A percentile compares a stretch with the other conserved stretches of the same genome.
These are phyloP conservation scores for Filobasidium wieringae DNA, from an alignment of 768 basidiomycete genomes.

Conservation along the genomic window DNA sequence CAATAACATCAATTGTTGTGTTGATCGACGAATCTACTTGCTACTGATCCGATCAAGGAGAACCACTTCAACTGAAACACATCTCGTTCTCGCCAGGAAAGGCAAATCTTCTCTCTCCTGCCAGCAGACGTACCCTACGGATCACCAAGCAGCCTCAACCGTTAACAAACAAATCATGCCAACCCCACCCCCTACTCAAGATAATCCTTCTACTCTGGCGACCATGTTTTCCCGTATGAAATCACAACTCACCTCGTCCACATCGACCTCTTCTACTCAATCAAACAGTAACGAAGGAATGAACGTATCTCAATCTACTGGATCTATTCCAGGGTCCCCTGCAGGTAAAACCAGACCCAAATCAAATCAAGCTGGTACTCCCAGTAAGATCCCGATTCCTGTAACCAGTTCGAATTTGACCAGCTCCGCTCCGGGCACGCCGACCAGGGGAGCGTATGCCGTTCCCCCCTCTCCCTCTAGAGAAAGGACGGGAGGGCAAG, in stretches of 20 bases:
- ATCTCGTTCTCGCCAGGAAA: too few relatives aligned
- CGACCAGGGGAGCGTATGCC: not conserved
- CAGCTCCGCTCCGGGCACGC: not conserved
- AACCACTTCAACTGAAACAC: too few relatives aligned
- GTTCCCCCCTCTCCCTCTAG: not conserved
- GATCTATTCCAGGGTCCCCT: not conserved
- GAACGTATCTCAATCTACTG: not conserved
- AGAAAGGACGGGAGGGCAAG: not conserved
- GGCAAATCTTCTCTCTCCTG: too few relatives aligned
- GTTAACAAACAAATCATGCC: not conserved
- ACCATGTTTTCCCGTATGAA: conserved; percentile 1
- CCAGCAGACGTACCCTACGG: too few relatives aligned
- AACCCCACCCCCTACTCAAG: not conserved
- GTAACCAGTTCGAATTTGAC: not conserved
- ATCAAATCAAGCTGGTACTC: not conserved
- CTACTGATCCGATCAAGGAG: too few relatives aligned
- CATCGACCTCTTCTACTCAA: not conserved
- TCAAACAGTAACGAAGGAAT: too few relatives aligned
- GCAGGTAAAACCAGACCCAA: not conserved
- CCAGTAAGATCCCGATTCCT: not conserved
- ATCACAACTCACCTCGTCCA: not conserved
- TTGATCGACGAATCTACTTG: too few relatives aligned
- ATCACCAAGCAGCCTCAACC: too few relatives aligned
- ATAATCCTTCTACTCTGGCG: not conserved
- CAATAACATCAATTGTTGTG: too few relatives aligned